Evolutionary conservation across 177 flowering plant species (phyloP).

Genomic region (Vitis hybrid): DNA sequence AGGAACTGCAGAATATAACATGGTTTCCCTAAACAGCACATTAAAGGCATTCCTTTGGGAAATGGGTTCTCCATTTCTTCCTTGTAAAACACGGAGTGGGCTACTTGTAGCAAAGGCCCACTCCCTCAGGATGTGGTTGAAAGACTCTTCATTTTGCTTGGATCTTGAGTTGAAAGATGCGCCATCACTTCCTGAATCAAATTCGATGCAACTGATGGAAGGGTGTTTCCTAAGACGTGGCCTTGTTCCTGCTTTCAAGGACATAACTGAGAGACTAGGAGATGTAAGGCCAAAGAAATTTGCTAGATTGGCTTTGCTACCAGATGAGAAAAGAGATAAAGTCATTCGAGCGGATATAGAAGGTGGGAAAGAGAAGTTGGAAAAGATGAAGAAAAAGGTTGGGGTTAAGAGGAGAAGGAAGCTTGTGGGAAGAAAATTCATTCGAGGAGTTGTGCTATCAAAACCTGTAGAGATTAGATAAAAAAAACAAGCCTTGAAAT

Average conservation of each 20-base stretch:
- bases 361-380: slow-evolving; percentile 64
- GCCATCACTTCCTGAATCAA: slow-evolving; percentile 61
- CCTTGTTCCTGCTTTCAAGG: slow-evolving; percentile 84
- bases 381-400: slow-evolving; percentile 51
- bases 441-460: slow-evolving; percentile 17
- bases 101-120: slow-evolving; percentile 87
- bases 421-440: slow-evolving; percentile 29
- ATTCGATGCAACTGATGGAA: slow-evolving; percentile 82
- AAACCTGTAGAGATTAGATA: slow-evolving; percentile 9
- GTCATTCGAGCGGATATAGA: slow-evolving; percentile 73
- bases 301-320: slow-evolving; percentile 75
- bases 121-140: slow-evolving; percentile 93
- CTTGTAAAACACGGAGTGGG: slow-evolving; percentile 79
- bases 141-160: slow-evolving; percentile 93
- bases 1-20: slow-evolving; percentile 85
- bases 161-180: slow-evolving; percentile 90
- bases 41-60: slow-evolving; percentile 91
- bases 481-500: not conserved
- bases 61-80: slow-evolving; percentile 96
- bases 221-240: slow-evolving; percentile 89
- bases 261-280: slow-evolving; percentile 76
- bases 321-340: slow-evolving; percentile 70
- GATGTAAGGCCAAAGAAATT: slow-evolving; percentile 80
- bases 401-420: slow-evolving; percentile 19
- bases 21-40: slow-evolving; percentile 77